A percentile compares a stretch with the other conserved stretches of the same genome.
These are phyloP conservation scores for Saccharata proteae DNA, from an alignment of 2,329 filamentous ascomycete species.

Conservation along the genomic window DNA sequence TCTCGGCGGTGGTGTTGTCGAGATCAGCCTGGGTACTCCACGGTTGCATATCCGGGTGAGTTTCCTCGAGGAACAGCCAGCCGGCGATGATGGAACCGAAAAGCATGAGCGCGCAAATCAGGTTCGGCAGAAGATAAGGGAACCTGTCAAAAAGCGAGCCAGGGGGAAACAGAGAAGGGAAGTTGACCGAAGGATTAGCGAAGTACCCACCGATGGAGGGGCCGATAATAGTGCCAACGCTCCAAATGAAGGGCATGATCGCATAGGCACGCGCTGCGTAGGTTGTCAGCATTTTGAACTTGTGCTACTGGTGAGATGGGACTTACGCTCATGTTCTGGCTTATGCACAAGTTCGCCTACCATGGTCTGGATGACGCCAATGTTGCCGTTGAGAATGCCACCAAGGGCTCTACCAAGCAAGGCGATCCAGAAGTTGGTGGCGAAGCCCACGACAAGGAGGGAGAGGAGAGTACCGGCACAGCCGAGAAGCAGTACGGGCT, in stretches of 20 bases:
- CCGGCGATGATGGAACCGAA: conserved; percentile 67
- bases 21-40: conserved; percentile 28
- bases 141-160: conserved; percentile 62
- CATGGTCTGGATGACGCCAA: conserved; percentile 83
- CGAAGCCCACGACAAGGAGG: conserved; percentile 71
- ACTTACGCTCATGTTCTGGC: conserved; percentile 74
- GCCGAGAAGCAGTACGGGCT: conserved; percentile 27
- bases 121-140: conserved; percentile 80
- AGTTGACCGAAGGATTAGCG: conserved; percentile 63
- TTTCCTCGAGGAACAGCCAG: conserved; percentile 76
- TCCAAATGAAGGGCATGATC: conserved; percentile 92
- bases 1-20: conserved; percentile 43
- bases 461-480: conserved; percentile 73
- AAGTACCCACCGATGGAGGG: conserved; percentile 78
- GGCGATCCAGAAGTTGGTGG: conserved; percentile 73
- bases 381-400: conserved; percentile 80
- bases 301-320: neutral
- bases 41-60: conserved; percentile 70
- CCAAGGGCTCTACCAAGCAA: conserved; percentile 64
- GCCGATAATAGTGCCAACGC: conserved; percentile 77
- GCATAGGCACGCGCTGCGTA: conserved; percentile 69
- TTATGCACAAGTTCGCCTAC: conserved; percentile 76
- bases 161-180: conserved; percentile 56
- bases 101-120: conserved; percentile 68
- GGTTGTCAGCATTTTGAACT: conserved; percentile 8